These are phyloP conservation scores for Globisporangium okanoganense DNA, from an alignment of 352 stramenopile genomes.

Conservation along the genomic window DNA sequence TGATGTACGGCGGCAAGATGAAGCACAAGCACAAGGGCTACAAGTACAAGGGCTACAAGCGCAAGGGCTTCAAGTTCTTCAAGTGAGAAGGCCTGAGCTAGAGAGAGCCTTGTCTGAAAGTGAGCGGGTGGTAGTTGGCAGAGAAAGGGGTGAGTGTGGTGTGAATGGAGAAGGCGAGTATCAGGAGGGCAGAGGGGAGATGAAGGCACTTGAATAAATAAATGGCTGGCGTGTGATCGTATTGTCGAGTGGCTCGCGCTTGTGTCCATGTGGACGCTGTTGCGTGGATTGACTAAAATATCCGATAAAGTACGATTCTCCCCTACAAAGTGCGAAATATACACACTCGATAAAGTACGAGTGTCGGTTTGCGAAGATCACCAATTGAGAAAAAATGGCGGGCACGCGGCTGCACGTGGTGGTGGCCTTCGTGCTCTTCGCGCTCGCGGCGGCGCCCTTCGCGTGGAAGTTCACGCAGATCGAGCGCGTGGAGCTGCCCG, in stretches of 20 bases:
- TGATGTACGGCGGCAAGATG: constrained; percentile 46
- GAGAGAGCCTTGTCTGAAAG: neutral
- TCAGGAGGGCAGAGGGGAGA: neutral
- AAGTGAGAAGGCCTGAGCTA: constrained; percentile 27
- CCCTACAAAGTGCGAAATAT: neutral
- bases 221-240: neutral
- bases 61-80: constrained; percentile 58
- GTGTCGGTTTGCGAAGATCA: neutral
- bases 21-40: constrained; percentile 53
- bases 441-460: constrained; percentile 51
- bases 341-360: constrained; percentile 1
- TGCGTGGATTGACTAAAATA: constrained; percentile 9
- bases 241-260: neutral
- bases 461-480: constrained; percentile 69
- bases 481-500: constrained; percentile 51
- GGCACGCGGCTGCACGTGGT: constrained; percentile 76
- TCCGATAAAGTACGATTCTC: neutral
- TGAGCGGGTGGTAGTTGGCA: neutral
- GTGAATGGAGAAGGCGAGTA: neutral
- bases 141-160: neutral
- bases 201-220: neutral
- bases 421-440: constrained; percentile 68
- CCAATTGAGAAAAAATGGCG: constrained; percentile 33
- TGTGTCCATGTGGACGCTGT: constrained; percentile 4
- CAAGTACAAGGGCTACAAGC: constrained; percentile 54